These are phyloP conservation scores for Jaltomata sinuosa DNA, from an alignment of 257 asterid genomes.

Conservation along the genomic window DNA sequence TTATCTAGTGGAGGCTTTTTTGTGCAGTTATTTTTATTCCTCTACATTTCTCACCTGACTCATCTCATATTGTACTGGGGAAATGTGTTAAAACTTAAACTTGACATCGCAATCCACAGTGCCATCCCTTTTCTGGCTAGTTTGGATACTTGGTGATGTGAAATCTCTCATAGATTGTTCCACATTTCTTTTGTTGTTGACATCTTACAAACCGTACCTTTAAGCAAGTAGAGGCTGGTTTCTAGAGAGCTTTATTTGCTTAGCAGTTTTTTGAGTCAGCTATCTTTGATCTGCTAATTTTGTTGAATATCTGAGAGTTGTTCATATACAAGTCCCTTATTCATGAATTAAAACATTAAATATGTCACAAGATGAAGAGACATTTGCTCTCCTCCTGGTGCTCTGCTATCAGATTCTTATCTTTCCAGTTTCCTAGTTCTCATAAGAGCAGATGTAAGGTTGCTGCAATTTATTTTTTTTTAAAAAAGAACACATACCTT, in stretches of 20 bases:
- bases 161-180: background rate
- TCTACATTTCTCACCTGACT: background rate
- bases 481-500: background rate
- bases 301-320: background rate
- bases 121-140: background rate
- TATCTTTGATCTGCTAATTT: background rate
- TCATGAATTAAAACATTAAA: background rate
- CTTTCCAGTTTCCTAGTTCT: background rate
- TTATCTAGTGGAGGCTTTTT: background rate
- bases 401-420: background rate
- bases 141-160: background rate
- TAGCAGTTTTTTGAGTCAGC: background rate
- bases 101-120: background rate
- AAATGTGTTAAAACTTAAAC: background rate
- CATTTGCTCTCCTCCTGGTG: background rate
- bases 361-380: background rate
- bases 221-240: background rate
- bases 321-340: background rate
- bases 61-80: background rate
- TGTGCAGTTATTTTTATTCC: background rate
- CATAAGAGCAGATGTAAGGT: background rate
- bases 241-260: background rate
- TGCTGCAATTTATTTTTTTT: background rate
- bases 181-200: background rate
- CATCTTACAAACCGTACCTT: background rate